Evolutionary conservation across 306 rosid genomes (phyloP).

Genomic region (Sicyos edulis): DNA sequence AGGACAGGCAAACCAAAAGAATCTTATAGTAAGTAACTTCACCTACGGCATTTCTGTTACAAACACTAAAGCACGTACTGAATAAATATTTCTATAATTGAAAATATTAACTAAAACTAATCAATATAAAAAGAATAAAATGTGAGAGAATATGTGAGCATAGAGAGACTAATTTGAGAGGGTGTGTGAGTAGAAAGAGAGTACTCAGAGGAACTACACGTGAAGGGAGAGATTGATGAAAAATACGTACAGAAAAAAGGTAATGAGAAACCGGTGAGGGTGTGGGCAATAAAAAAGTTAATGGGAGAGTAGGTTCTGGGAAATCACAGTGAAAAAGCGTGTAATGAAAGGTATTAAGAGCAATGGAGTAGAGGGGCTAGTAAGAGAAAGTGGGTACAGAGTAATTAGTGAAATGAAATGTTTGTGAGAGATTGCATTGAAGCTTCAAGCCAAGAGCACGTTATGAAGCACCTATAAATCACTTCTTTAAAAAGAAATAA

Average conservation of each 20-base stretch:
- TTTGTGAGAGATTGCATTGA: not conserved
- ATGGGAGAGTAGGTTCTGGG: not conserved
- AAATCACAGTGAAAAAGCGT: not conserved
- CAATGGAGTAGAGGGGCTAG: not conserved
- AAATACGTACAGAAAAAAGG: not conserved
- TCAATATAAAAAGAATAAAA: not conserved
- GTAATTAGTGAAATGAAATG: not conserved
- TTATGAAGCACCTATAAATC: not conserved
- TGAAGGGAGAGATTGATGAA: not conserved
- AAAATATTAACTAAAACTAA: not conserved
- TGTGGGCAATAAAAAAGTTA: not conserved
- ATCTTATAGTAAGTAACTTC: not conserved
- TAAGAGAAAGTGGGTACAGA: not conserved
- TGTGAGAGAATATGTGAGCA: not conserved
- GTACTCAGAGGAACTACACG: not conserved
- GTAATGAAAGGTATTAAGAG: not conserved
- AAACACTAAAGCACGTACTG: not conserved
- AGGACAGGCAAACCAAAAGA: constrained; percentile 20
- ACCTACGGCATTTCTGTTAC: not conserved
- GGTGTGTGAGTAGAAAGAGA: constrained; percentile 4
- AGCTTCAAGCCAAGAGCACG: not conserved
- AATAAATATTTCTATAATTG: not conserved
- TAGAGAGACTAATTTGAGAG: constrained; percentile 3
- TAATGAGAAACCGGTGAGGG: not conserved
- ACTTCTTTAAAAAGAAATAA: not conserved